Evolutionary conservation across 208 protist genomes (phyloP), one percentile per base, ranked within the genome.

Genomic region (Crithidia fasciculata): DNA sequence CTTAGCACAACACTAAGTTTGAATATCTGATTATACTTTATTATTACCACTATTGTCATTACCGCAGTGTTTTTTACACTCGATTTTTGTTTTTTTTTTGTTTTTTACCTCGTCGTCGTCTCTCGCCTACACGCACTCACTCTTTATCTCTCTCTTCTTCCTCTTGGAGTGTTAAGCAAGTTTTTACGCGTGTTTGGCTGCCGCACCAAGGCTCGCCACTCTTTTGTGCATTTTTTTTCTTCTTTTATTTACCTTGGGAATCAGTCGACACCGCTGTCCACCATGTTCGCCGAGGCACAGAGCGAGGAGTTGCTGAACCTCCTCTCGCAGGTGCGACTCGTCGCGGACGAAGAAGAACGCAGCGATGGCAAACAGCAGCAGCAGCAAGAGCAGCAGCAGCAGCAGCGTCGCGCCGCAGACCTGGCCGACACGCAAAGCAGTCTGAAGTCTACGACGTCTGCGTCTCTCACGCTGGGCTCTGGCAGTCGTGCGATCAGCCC

Each of bases 291-390:
- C 5, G 68, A 81, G 52, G 47, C 70, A 4, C 70, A 81, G 43
- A 81, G 59, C 59, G 71, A 70, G 28, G 76, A 81, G 59, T 62
- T 81, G 70, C 59, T 81, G 47, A 55, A 76, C n/a, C 65, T 81
- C 39, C 63, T 81, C 18, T 77, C 76, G 44, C 69, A 76, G 63
- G 76, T 81, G 56, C 70, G 69, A 7, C 52, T 74, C 2, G 67
- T 72, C 15, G 64, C 55, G 0, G 70, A 77, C 19, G 76, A 81
- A 18, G 69, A 72, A 40, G 70, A 37, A 3, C 62, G 65, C 19
- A 62, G 36, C 5, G 54, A 72, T 44, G 43, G 61, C 4, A 9
- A 72, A 41, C 68, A 69, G 16, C 52, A 45, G 36, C 39, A 67
- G 40, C 37, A 56, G 36, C 44, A 61, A 16, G n/a, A 64, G 40